Base-by-base conservation (phyloP, 768 basidiomycete genomes). In the Phallus indusiatus region DNA sequence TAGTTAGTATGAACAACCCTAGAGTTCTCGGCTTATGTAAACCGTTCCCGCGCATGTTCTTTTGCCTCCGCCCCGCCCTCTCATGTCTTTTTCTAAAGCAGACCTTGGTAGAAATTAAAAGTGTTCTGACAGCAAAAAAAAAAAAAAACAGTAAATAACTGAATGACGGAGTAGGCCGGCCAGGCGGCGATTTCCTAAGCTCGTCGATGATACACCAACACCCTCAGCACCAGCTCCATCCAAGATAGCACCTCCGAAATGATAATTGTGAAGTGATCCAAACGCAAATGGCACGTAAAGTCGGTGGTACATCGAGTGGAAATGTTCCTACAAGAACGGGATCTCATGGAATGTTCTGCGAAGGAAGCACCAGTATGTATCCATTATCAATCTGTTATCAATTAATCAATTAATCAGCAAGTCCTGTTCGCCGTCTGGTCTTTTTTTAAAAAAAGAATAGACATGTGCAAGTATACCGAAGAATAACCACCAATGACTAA, bases 201-300 rank as follows among this genome's bases (percentile, higher is more conserved):
- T n/a, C n/a, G n/a, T n/a, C n/a, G n/a, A n/a, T n/a, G n/a, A n/a
- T n/a, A n/a, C n/a, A n/a, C n/a, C n/a, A n/a, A n/a, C n/a, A n/a
- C n/a, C n/a, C n/a, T n/a, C n/a, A n/a, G 73, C 71, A 14, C 76
- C 75, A 52, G 73, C 62, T 5, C 74, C 68, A 65, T 80, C 78
- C 61, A 80, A 70, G 4, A 77, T 56, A 61, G 78, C 69, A 2
- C 76, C 78, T 62, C 78, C 78, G 56, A 78, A 58, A 3, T 75
- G 75, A 66, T 80, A 77, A 66, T 78, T 78, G 72, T 80, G 78
- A 0, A 80, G 70, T 11, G 78, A 76, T 20, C 78, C 78, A 61
- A 77, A 80, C 6, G 78, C 74, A 67, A 77, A 78, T 0, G 78
- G 75, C 51, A 76, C 75, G 66, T 78, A 78, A 8, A 80, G 72